Evolutionary conservation across 106 monocot species (phyloP).

Genomic region (Alisma plantagoaquatica): DNA sequence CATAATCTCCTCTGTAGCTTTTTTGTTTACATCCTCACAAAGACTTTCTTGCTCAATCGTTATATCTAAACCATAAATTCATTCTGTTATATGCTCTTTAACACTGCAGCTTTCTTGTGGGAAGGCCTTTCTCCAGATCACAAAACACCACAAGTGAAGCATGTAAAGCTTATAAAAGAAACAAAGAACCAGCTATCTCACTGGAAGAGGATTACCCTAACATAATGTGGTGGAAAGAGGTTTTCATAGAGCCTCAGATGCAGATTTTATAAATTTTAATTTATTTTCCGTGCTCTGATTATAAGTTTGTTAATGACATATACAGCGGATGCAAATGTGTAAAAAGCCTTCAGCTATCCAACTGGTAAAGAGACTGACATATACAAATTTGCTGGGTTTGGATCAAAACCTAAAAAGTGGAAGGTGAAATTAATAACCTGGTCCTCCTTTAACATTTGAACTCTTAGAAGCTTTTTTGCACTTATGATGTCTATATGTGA

Average conservation of each 20-base stretch:
- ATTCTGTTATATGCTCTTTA: no score
- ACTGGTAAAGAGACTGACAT: constrained; percentile 48
- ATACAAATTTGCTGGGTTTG: constrained; percentile 81
- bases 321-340: constrained; percentile 74
- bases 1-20: no score
- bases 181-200: constrained; percentile 18
- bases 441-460: no score
- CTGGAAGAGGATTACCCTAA: constrained; percentile 33
- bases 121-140: constrained; percentile 22
- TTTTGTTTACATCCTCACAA: no score
- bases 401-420: constrained; percentile 79
- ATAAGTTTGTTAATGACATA: constrained; percentile 4
- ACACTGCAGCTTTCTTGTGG: no score
- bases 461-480: no score
- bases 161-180: constrained; percentile 28
- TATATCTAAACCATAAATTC: no score
- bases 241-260: constrained; percentile 1
- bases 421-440: constrained; percentile 42
- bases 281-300: no score
- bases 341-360: constrained; percentile 83
- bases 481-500: no score
- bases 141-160: constrained; percentile 16
- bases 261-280: neutral
- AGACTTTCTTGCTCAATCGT: no score
- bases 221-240: constrained; percentile 95